A percentile compares a stretch with the other conserved stretches of the same genome.
phyloP scores from a whole-genome alignment of 495 filamentous ascomycete species.

The Penicillium diatomitis region DNA sequence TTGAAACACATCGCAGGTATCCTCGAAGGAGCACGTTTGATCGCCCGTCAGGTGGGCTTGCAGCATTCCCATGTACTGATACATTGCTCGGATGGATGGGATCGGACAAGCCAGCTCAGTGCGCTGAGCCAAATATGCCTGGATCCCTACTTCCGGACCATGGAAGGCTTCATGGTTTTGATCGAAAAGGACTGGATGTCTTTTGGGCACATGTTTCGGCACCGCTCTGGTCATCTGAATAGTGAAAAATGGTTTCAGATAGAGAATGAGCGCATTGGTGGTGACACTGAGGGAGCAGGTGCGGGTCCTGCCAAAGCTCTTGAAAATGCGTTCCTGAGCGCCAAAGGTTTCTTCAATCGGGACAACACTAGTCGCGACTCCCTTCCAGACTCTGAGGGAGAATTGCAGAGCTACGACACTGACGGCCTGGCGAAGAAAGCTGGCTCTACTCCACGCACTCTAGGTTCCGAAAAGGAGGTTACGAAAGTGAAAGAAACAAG shows the following conservation, averaged over 20 bases:
- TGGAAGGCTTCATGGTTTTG: constrained; percentile 91
- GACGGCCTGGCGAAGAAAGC: constrained; percentile 37
- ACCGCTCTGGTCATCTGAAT: constrained; percentile 74
- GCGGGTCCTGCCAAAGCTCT: constrained; percentile 57
- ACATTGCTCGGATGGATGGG: constrained; percentile 98
- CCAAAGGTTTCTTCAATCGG: constrained; percentile 83
- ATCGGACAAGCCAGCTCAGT: constrained; percentile 90
- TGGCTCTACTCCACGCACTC: constrained; percentile 27
- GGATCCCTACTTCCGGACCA: constrained; percentile 89
- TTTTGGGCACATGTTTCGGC: constrained; percentile 94
- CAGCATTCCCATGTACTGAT: constrained; percentile 92
- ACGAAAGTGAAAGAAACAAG: constrained; percentile 76
- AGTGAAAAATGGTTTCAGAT: constrained; percentile 93
- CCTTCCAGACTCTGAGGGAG: constrained; percentile 50
- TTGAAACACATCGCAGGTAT: constrained; percentile 81
- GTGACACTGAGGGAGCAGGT: constrained; percentile 45
- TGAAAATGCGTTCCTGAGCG: constrained; percentile 77
- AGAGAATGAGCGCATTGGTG: constrained; percentile 54
- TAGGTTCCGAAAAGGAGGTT: constrained; percentile 40
- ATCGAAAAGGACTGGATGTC: constrained; percentile 98
- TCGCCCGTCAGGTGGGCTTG: constrained; percentile 81
- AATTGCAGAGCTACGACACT: constrained; percentile 47
- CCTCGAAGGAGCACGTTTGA: constrained; percentile 73
- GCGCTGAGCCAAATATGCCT: constrained; percentile 90
- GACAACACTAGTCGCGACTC: constrained; percentile 61